These are phyloP conservation scores for Rubroboletus pulcherrimus DNA, from an alignment of 768 basidiomycete genomes.

Conservation along the genomic window DNA sequence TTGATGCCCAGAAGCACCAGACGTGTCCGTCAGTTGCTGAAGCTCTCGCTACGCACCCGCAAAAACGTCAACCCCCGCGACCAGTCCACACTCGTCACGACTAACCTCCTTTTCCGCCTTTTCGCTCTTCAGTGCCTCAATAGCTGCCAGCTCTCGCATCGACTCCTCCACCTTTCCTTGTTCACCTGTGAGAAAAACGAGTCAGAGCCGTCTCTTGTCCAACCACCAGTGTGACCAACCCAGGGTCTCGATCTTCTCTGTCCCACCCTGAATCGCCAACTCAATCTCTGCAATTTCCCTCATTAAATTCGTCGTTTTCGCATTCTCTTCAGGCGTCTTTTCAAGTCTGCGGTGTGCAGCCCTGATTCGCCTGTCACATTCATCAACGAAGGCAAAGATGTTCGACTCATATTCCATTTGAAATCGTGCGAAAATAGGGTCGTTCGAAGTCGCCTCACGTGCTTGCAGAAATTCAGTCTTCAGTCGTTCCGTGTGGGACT, in stretches of 20 bases:
- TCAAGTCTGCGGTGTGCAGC: slow-evolving; percentile 92
- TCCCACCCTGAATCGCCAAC: slow-evolving; percentile 96
- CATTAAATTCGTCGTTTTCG: slow-evolving; percentile 98
- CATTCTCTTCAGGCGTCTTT: slow-evolving; percentile 99
- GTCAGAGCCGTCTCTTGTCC: slow-evolving; percentile 1
- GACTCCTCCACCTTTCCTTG: slow-evolving; percentile 99
- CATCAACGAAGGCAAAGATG: slow-evolving; percentile 95
- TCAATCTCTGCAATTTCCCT: slow-evolving; percentile 99
- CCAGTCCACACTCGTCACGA: slow-evolving; percentile 7
- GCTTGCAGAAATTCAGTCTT: slow-evolving; percentile 87
- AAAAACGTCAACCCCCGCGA: slow-evolving; percentile 7
- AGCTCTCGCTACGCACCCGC: slow-evolving; percentile 67
- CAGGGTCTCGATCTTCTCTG: slow-evolving; percentile 94
- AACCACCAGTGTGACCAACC: slow-evolving; percentile 45
- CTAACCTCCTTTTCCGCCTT: slow-evolving; percentile 91
- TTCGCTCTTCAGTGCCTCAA: slow-evolving; percentile 95
- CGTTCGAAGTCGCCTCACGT: slow-evolving; percentile 67
- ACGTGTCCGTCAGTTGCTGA: slow-evolving; percentile 94
- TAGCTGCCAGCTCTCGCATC: slow-evolving; percentile 95
- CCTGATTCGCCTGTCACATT: slow-evolving; percentile 94
- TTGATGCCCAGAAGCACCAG: slow-evolving; percentile 99
- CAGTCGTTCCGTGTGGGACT: slow-evolving; percentile 91
- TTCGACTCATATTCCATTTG: slow-evolving; percentile 96
- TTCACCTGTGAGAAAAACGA: slow-evolving; percentile 58
- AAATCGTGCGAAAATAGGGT: slow-evolving; percentile 82